These are phyloP conservation scores for Lactifluus piperatus DNA, from an alignment of 768 basidiomycete species.

Conservation along the genomic window DNA sequence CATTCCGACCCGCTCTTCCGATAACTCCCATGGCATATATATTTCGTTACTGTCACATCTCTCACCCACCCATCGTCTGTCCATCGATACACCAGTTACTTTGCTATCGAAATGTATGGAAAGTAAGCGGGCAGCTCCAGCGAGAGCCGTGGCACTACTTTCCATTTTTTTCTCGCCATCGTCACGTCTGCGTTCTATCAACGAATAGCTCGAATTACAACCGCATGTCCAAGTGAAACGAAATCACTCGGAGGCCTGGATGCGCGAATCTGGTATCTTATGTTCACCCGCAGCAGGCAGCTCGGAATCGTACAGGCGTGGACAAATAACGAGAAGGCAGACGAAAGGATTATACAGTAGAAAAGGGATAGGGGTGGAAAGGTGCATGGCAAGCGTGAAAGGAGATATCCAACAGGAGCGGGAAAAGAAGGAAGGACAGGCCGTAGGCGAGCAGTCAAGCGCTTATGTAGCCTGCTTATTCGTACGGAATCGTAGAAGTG, in stretches of 20 bases:
- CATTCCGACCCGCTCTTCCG: neutral
- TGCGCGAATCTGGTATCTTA: slow-evolving; percentile 9
- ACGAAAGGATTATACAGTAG: slow-evolving; percentile 1
- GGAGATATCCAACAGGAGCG: slow-evolving; percentile 12
- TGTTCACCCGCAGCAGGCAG: slow-evolving; percentile 10
- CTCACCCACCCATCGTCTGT: neutral
- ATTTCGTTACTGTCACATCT: slow-evolving; percentile 1
- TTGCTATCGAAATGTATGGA: neutral
- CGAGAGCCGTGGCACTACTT: neutral
- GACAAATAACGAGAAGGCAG: slow-evolving; percentile 7
- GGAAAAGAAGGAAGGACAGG: neutral
- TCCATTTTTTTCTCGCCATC: neutral
- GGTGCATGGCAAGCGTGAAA: neutral
- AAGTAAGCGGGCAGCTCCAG: neutral
- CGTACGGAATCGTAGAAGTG: slow-evolving; percentile 67
- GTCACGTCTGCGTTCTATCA: neutral
- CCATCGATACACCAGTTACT: neutral
- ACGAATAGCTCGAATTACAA: neutral
- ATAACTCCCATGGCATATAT: slow-evolving; percentile 7
- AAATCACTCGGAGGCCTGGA: neutral
- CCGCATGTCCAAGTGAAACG: neutral
- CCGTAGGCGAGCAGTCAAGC: neutral
- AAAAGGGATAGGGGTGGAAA: neutral
- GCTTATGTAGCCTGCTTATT: slow-evolving; percentile 41
- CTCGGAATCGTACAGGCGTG: slow-evolving; percentile 12